Evolutionary conservation across 148 eudicot genomes (phyloP).

Genomic region (Vaccinium darrowii): DNA sequence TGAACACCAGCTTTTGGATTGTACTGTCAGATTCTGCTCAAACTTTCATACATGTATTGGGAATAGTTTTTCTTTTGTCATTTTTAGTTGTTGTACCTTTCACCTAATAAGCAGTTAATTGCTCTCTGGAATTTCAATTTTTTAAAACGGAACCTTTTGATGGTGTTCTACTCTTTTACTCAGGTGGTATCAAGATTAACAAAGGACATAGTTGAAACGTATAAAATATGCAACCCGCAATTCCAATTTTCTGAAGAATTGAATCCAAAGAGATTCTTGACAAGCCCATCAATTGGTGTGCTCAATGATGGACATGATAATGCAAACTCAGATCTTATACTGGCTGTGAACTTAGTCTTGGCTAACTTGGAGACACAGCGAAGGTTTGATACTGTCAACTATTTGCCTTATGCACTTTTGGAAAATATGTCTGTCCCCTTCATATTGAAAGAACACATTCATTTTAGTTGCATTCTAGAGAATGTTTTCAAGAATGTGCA

Average conservation of each 20-base stretch:
- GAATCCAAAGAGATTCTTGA: constrained; percentile 83
- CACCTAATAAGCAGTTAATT: constrained; percentile 1
- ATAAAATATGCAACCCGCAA: constrained; percentile 78
- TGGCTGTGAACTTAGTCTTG: constrained; percentile 61
- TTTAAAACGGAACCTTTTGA: background rate
- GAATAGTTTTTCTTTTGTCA: background rate
- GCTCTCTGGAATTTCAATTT: background rate
- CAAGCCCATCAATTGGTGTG: constrained; percentile 83
- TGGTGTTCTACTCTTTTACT: constrained; percentile 19
- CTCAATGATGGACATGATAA: constrained; percentile 90
- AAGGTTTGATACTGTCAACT: constrained; percentile 44
- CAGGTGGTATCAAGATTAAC: constrained; percentile 84
- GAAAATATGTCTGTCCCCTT: background rate
- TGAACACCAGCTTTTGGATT: background rate
- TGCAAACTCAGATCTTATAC: constrained; percentile 86
- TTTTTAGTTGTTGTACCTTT: background rate
- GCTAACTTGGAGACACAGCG: constrained; percentile 52
- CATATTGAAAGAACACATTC: background rate
- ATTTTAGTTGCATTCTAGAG: background rate
- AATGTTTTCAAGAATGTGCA: constrained; percentile 7
- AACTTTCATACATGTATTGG: background rate
- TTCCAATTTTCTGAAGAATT: constrained; percentile 70
- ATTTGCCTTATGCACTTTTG: constrained; percentile 4
- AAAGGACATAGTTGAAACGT: constrained; percentile 84
- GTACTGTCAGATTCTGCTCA: background rate